Evolutionary conservation across 140 eudicot genomes (phyloP).

Genomic region (Stevia rebaudiana): DNA sequence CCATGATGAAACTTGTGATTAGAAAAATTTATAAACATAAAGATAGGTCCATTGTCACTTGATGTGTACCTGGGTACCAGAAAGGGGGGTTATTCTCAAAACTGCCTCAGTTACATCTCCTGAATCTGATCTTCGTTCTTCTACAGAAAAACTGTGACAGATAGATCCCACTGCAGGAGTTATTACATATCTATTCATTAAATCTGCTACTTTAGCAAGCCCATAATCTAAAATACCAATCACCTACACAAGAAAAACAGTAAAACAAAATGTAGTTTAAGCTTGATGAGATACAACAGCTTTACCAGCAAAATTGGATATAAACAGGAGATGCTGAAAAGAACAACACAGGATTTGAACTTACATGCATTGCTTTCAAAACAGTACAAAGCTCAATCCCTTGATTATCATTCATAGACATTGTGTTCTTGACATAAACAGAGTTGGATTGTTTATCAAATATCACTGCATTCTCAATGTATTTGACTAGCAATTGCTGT

Average conservation of each 20-base stretch:
- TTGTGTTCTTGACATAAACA: conserved; percentile 39
- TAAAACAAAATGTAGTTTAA: neutral
- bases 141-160: conserved; percentile 40
- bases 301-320: neutral
- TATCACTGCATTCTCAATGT: conserved; percentile 67
- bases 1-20: neutral
- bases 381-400: conserved; percentile 60
- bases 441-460: conserved; percentile 43
- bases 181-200: conserved; percentile 58
- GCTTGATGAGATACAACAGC: neutral
- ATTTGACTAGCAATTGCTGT: conserved; percentile 63
- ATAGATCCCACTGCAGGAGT: conserved; percentile 48
- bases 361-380: conserved; percentile 90
- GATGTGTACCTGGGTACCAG: conserved; percentile 42
- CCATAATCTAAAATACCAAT: conserved; percentile 77
- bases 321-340: conserved; percentile 1
- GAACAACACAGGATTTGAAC: conserved; percentile 25
- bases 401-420: conserved; percentile 33
- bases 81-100: conserved; percentile 49
- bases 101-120: conserved; percentile 39
- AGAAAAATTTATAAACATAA: neutral
- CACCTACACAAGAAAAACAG: conserved; percentile 42
- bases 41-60: neutral
- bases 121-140: conserved; percentile 34
- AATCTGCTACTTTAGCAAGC: conserved; percentile 84